Conservation (phyloP, 345 rosid genomes). For the Lumnitzera racemosa region DNA sequence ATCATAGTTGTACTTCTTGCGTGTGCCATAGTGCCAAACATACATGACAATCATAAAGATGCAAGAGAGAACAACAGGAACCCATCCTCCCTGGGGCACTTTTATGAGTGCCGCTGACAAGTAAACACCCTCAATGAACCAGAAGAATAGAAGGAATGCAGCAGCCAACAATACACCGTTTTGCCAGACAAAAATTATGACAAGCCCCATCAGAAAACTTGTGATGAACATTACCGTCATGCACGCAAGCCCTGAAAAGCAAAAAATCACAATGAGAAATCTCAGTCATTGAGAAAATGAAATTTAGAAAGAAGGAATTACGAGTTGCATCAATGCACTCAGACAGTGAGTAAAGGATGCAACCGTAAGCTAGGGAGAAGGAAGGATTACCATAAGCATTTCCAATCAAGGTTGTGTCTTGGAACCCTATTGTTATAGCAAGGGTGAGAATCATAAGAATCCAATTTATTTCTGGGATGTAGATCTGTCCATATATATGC, state of each 20-base stretch:
- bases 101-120: slow-evolving; percentile 77
- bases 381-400: slow-evolving; percentile 76
- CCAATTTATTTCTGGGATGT: slow-evolving; percentile 97
- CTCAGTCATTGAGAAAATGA: not conserved
- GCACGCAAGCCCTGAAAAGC: slow-evolving; percentile 75
- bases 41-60: slow-evolving; percentile 70
- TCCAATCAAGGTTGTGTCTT: slow-evolving; percentile 69
- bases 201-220: slow-evolving; percentile 85
- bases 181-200: slow-evolving; percentile 76
- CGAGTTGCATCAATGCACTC: not conserved
- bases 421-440: slow-evolving; percentile 70
- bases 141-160: slow-evolving; percentile 54
- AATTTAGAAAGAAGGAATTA: slow-evolving; percentile 1
- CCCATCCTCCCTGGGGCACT: slow-evolving; percentile 91
- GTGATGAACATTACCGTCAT: slow-evolving; percentile 83
- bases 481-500: slow-evolving; percentile 81
- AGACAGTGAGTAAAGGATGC: not conserved
- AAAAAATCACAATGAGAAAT: not conserved
- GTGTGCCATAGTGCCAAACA: slow-evolving; percentile 89
- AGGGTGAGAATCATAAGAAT: slow-evolving; percentile 89
- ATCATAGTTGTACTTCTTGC: slow-evolving; percentile 83
- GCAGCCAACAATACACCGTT: slow-evolving; percentile 45
- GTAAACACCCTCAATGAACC: slow-evolving; percentile 72
- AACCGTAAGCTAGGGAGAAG: not conserved
- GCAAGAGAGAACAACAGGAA: slow-evolving; percentile 62